Evolutionary conservation across 192 early-diverging fungal genomes (phyloP), one percentile per base, ranked within the genome.

Genomic region (Backusella luteola): DNA sequence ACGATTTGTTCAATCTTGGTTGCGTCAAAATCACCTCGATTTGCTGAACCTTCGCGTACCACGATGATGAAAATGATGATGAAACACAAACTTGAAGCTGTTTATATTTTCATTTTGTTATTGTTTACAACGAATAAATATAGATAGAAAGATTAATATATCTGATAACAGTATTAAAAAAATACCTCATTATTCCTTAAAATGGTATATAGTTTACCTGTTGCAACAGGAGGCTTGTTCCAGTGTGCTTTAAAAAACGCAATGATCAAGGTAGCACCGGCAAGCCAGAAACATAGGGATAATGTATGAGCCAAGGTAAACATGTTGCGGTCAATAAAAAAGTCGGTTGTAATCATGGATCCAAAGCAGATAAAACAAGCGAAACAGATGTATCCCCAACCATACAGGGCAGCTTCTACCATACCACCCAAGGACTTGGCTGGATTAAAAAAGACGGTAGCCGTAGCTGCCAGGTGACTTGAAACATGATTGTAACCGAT

Each of bases 381-480:
- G 82, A 84, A 89, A 9, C 79, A 15, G 23, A 81, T 66, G 66
- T 82, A 82, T 0, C 74, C 81, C 81, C 77, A 82, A 6, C 81
- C 81, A 52, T 76, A 79, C 19, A 41, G 23, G 14, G 81, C 81
- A 11, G 88, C 88, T 42, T 89, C 88, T 8, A 87, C 83, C 81
- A 89, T 89, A 0, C 87, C 89, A 49, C 93, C 91, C 0, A 90
- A 78, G n/a, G 92, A 84, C 81, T 91, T 90, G 0, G 90, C 93
- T 0, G 93, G 91, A 68, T 93, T 90, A 76, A 90, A 93, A 77
- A 92, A 94, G 8, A 94, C 89, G 0, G 90, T 88, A 3, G 92
- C 88, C 14, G 90, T 87, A 19, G 91, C 91, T 7, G 91, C 90
- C 67, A 94, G 77, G 77, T 94, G 92, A 56, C 88, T 87, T 44